Base-by-base conservation (phyloP, 495 filamentous ascomycete species). In the Aspergillus saccharolyticus region DNA sequence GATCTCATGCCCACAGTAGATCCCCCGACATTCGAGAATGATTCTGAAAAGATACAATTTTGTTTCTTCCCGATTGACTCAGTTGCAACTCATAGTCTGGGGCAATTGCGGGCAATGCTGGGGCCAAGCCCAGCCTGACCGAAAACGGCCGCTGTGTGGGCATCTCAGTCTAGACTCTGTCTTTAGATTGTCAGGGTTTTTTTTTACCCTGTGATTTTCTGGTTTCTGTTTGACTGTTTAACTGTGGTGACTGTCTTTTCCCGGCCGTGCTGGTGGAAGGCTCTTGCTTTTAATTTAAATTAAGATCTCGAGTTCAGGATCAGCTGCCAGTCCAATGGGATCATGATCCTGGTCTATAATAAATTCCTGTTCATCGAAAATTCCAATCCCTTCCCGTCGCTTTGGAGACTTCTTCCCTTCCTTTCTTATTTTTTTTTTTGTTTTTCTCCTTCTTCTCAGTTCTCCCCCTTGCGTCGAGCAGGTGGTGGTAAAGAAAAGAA, bases 391-490 rank as follows among this genome's bases (percentile, higher is more conserved):
- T 39, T 39, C 33, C 33, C 33, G 33, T 39, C 33, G 6, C 33
- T 39, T 39, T 39, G 33, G 33, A 39, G 33, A 39, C 12, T 39
- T 39, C 33, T 39, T 39, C 33, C 33, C 33, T 39, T 39, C n/a
- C n/a, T n/a, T n/a, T n/a, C n/a, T n/a, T n/a, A n/a, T n/a, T n/a
- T n/a, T n/a, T n/a, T n/a, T n/a, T n/a, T n/a, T n/a, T n/a, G n/a
- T n/a, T n/a, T n/a, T n/a, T n/a, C n/a, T n/a, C n/a, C n/a, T n/a
- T n/a, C n/a, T n/a, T n/a, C n/a, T n/a, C n/a, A n/a, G n/a, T 5
- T n/a, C 18, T n/a, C 52, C 52, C 57, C 57, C 57, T 55, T 60
- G 53, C 57, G 19, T 59, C 18, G n/a, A 46, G 45, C 52, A 59
- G 56, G 56, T 59, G 51, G 56, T 59, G 33, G 33, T 39, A 4